Evolutionary conservation across 78 protist genomes (phyloP), one percentile per base, ranked within the genome.

Genomic region (Reticulomyxa filosa): DNA sequence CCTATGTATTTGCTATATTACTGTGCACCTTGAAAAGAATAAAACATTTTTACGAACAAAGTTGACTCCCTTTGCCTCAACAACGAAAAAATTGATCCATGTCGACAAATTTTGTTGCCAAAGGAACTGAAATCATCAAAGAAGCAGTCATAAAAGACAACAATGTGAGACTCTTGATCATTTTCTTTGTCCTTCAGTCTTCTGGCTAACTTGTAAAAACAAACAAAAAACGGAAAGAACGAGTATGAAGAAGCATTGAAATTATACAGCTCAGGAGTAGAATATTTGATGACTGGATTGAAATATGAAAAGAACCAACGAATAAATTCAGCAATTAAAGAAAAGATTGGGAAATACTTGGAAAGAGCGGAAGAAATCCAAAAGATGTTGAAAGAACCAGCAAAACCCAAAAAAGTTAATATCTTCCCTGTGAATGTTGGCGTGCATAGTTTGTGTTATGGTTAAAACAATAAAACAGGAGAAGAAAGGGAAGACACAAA

Each of bases 91-190:
- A n/a, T n/a, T n/a, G n/a, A n/a, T n/a, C n/a, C n/a, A 55, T 55
- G 59, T 29, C 26, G 11, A 17, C 34, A 22, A 55, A 55, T 8
- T 55, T 55, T 10, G 30, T 55, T 20, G 39, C 59, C 34, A 33
- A 55, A 55, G 59, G 39, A 10, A 59, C 37, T 6, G 25, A 59
- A 17, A 59, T 59, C 65, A 27, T 59, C 38, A 59, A 59, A 22
- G 10, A 10, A 46, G 65, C 65, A 11, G 65, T 59, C 52, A 27
- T 38, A 5, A 46, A 38, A 6, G 65, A 59, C 34, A 59, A 59
- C 25, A 46, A n/a, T n/a, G n/a, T n/a, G n/a, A n/a, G n/a, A n/a
- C n/a, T n/a, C n/a, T n/a, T n/a, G n/a, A n/a, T n/a, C n/a, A n/a
- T n/a, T n/a, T n/a, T n/a, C n/a, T n/a, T n/a, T n/a, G n/a, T n/a